Conservation (phyloP, 1,139 yeast genomes). For the Yamadazyma jaroonii region DNA sequence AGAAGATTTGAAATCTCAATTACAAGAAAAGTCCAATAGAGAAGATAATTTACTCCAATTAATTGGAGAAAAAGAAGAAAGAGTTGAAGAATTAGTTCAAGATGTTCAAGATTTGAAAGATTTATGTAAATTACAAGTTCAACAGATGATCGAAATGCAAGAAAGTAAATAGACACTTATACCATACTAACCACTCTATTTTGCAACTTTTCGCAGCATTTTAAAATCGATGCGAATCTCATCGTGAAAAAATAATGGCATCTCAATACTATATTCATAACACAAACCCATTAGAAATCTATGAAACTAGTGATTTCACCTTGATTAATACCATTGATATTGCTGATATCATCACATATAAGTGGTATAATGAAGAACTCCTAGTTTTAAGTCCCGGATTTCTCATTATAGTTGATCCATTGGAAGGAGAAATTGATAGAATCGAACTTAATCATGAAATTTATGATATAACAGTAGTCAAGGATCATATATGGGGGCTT, state of each 20-base stretch:
- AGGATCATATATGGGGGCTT: constrained; percentile 14
- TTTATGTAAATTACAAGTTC: constrained; percentile 77
- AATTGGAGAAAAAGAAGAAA: constrained; percentile 86
- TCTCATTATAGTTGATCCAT: constrained; percentile 13
- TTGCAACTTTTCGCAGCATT: not conserved
- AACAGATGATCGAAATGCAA: constrained; percentile 74
- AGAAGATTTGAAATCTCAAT: constrained; percentile 29
- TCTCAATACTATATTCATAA: constrained; percentile 5
- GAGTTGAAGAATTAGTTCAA: constrained; percentile 78
- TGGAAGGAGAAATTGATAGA: constrained; percentile 13
- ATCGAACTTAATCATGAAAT: constrained; percentile 9
- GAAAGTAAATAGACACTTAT: constrained; percentile 16
- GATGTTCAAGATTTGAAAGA: constrained; percentile 89
- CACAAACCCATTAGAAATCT: constrained; percentile 10
- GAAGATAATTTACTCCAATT: constrained; percentile 68
- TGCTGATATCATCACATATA: constrained; percentile 1
- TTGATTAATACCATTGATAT: constrained; percentile 11
- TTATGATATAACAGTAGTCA: constrained; percentile 10
- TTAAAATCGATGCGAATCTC: constrained; percentile 1
- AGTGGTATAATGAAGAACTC: constrained; percentile 5
- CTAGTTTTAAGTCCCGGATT: constrained; percentile 1
- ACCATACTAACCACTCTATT: not conserved
- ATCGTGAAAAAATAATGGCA: constrained; percentile 6
- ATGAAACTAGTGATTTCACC: constrained; percentile 15
- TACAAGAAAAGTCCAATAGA: constrained; percentile 34